Percentiles rank a stretch among this genome's conserved stretches.
Conservation (phyloP, 768 basidiomycete genomes). For the Pleurotus tuber-regium region DNA sequence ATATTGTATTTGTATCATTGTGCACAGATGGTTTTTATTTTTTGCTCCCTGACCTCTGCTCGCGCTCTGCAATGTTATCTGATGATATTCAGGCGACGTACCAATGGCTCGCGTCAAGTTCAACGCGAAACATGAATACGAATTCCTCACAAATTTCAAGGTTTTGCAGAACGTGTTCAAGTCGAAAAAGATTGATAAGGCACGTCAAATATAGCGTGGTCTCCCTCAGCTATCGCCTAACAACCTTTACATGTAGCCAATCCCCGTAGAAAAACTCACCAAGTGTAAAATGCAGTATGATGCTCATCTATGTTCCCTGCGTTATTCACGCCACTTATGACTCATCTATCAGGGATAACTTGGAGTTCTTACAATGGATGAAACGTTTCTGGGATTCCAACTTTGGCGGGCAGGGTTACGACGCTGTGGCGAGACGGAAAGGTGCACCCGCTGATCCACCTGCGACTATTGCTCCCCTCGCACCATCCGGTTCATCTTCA, state of each 20-base stretch:
- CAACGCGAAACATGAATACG: slow-evolving; percentile 94
- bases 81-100: slow-evolving; percentile 73
- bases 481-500: slow-evolving; percentile 37
- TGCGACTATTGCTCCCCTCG: slow-evolving; percentile 72
- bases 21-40: too few relatives aligned
- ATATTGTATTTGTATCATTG: too few relatives aligned
- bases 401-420: slow-evolving; percentile 85
- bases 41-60: too few relatives aligned
- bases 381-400: slow-evolving; percentile 95
- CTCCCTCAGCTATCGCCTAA: slow-evolving; percentile 5
- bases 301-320: too few relatives aligned
- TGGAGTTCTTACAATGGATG: slow-evolving; percentile 98
- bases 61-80: too few relatives aligned
- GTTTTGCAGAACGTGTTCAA: slow-evolving; percentile 93
- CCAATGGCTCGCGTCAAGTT: slow-evolving; percentile 95
- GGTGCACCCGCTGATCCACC: slow-evolving; percentile 76
- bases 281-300: slow-evolving; percentile 99
- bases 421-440: slow-evolving; percentile 77
- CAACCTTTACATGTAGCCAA: slow-evolving; percentile 56
- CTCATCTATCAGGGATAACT: slow-evolving; percentile 75
- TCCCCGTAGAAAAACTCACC: slow-evolving; percentile 89
- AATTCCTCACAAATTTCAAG: slow-evolving; percentile 94
- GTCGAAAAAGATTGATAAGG: slow-evolving; percentile 92
- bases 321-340: too few relatives aligned
- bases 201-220: slow-evolving; percentile 24